Conservation (phyloP, 163 green algal species). For the Scenedesmus sp. region DNA sequence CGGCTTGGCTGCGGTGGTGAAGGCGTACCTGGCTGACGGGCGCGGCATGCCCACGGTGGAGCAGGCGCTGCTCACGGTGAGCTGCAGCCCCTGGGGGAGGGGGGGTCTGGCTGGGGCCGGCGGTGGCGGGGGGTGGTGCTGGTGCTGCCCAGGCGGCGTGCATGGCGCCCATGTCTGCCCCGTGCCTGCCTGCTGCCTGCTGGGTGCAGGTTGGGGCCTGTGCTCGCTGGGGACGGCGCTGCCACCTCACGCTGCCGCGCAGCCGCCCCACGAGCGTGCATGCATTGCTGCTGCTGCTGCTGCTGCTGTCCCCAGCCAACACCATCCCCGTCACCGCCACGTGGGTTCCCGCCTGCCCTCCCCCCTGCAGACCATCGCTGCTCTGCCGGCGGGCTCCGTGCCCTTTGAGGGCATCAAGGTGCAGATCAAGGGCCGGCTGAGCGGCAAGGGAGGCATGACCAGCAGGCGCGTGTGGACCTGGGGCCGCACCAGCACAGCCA, state of each 20-base stretch:
- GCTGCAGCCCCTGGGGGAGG: background rate
- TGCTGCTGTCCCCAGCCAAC: background rate
- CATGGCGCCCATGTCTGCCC: background rate
- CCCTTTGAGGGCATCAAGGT: conserved; percentile 51
- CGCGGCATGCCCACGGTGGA: conserved; percentile 28
- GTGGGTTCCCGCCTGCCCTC: background rate
- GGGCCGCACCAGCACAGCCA: conserved; percentile 25
- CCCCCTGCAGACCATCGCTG: conserved; percentile 29
- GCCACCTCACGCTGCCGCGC: background rate
- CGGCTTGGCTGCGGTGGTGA: conserved; percentile 29
- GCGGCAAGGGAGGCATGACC: conserved; percentile 53
- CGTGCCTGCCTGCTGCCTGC: no score
- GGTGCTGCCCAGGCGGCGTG: background rate
- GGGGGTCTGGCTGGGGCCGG: background rate
- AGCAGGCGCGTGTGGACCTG: conserved; percentile 34
- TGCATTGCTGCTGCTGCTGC: background rate
- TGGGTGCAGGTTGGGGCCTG: background rate
- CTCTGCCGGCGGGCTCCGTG: background rate
- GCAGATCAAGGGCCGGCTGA: conserved; percentile 50
- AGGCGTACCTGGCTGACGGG: conserved; percentile 31
- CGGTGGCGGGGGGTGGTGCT: background rate
- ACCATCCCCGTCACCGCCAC: background rate
- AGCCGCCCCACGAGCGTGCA: background rate
- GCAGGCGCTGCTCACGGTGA: conserved; percentile 40
- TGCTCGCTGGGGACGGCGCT: background rate